phyloP scores from a whole-genome alignment of 768 basidiomycete species.

The Suillus ampliporus region DNA sequence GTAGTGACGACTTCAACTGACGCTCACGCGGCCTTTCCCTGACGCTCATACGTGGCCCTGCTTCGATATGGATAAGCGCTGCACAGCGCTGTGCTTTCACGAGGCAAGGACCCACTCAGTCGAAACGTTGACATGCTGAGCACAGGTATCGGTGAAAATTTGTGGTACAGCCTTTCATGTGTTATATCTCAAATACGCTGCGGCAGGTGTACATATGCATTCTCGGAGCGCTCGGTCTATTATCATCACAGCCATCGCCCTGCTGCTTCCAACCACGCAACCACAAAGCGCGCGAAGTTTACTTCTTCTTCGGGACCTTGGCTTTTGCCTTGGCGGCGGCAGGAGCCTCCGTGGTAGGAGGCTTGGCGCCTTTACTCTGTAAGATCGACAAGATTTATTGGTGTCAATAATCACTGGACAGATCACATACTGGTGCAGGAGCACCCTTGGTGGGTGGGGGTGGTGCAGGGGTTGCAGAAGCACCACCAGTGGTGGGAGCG shows the following conservation, averaged over 20 bases:
- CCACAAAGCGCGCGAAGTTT: conserved; percentile 1
- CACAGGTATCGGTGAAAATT: not conserved
- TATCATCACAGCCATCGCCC: not conserved
- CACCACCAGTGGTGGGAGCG: conserved; percentile 12
- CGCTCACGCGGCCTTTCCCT: not conserved
- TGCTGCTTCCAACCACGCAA: not conserved
- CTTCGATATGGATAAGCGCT: not conserved
- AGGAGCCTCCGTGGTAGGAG: conserved; percentile 30
- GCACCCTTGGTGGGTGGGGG: not conserved
- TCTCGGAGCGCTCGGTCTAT: not conserved
- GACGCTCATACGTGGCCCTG: not conserved
- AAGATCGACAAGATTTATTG: not conserved
- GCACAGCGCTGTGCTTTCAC: not conserved
- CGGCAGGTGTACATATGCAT: conserved; percentile 1
- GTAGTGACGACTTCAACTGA: not conserved
- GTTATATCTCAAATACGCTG: not conserved
- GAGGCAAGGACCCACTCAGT: not conserved
- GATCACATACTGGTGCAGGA: not conserved
- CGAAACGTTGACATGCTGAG: not conserved
- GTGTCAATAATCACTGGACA: conserved; percentile 1
- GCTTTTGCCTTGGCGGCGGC: conserved; percentile 33
- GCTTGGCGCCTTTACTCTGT: conserved; percentile 26
- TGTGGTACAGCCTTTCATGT: not conserved
- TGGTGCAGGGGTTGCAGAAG: not conserved
- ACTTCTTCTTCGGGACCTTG: conserved; percentile 39